Percentiles rank a stretch among this genome's conserved stretches.
phyloP scores from a whole-genome alignment of 2,329 filamentous ascomycete species.

The Colletotrichum gigasporum region DNA sequence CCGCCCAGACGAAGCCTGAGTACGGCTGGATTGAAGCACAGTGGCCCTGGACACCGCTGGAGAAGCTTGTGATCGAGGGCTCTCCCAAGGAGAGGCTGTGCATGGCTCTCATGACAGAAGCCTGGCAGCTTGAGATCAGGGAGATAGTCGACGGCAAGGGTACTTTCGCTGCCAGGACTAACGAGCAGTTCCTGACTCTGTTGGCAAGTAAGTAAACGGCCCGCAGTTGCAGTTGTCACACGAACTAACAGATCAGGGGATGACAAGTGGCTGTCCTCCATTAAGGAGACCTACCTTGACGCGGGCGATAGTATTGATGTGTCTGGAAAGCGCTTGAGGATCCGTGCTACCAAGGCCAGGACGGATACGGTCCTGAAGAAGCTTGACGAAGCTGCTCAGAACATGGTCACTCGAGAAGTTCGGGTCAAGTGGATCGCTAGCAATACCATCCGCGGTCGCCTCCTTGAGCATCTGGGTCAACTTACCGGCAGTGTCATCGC shows the following conservation, averaged over 20 bases:
- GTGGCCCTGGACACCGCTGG: constrained; percentile 51
- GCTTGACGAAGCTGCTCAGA: constrained; percentile 9
- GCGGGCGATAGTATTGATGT: constrained; percentile 50
- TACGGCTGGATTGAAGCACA: constrained; percentile 54
- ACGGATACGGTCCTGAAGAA: constrained; percentile 46
- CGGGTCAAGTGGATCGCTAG: constrained; percentile 36
- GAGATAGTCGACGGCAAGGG: constrained; percentile 56
- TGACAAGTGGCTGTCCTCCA: background rate
- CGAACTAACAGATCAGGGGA: constrained; percentile 13
- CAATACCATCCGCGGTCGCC: constrained; percentile 33
- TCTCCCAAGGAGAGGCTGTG: constrained; percentile 51
- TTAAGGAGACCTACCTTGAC: constrained; percentile 39
- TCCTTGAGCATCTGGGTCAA: constrained; percentile 47
- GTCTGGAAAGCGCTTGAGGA: constrained; percentile 40
- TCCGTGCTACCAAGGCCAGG: constrained; percentile 47
- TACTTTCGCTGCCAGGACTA: constrained; percentile 48
- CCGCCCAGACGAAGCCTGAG: constrained; percentile 16
- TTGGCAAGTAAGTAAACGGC: constrained; percentile 15
- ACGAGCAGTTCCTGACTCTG: constrained; percentile 12
- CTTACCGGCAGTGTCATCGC: constrained; percentile 44
- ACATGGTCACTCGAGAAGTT: constrained; percentile 35
- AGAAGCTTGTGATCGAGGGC: constrained; percentile 19
- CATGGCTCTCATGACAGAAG: constrained; percentile 54
- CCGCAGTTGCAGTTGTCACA: background rate
- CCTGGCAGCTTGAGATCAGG: constrained; percentile 60